Evolutionary conservation across 2,329 filamentous ascomycete species (phyloP).

Genomic region (Fusarium falciforme): DNA sequence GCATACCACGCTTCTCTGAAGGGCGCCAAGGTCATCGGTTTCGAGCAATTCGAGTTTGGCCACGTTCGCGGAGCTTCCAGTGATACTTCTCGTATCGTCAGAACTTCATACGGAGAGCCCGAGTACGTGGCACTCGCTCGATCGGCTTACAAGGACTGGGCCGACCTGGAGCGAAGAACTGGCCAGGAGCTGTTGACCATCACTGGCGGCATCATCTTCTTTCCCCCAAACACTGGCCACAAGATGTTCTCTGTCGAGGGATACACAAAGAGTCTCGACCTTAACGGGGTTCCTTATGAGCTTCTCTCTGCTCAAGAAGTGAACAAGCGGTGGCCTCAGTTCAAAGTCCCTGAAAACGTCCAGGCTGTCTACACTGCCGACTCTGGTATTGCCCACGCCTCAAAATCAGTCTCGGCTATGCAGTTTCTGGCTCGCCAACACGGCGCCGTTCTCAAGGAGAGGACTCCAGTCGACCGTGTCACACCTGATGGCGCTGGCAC

Average conservation of each 20-base stretch:
- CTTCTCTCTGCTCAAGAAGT: conserved; percentile 27
- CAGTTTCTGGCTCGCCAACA: conserved; percentile 22
- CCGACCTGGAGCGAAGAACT: conserved; percentile 27
- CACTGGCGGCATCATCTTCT: conserved; percentile 40
- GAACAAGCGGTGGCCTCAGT: conserved; percentile 36
- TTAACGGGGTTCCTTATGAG: conserved; percentile 33
- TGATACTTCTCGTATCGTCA: conserved; percentile 41
- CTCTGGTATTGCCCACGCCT: conserved; percentile 36
- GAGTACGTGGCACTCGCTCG: conserved; percentile 39
- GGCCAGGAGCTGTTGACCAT: conserved; percentile 36
- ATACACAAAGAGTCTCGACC: conserved; percentile 21
- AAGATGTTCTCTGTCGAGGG: background rate
- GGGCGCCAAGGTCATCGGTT: conserved; percentile 37
- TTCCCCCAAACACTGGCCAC: conserved; percentile 15
- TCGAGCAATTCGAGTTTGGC: conserved; percentile 42
- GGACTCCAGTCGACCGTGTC: conserved; percentile 10
- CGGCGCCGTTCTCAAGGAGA: conserved; percentile 24
- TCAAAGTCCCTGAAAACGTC: conserved; percentile 19
- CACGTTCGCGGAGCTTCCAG: conserved; percentile 40
- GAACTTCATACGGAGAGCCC: conserved; percentile 36
- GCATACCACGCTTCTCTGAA: conserved; percentile 33
- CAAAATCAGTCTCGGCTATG: conserved; percentile 26
- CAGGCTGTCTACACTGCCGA: conserved; percentile 39
- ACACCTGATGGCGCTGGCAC: background rate
- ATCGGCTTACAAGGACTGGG: conserved; percentile 41